Evolutionary conservation across 192 early-diverging fungal genomes (phyloP), one percentile per base, ranked within the genome.

Genomic region (Coemansia sp.): DNA sequence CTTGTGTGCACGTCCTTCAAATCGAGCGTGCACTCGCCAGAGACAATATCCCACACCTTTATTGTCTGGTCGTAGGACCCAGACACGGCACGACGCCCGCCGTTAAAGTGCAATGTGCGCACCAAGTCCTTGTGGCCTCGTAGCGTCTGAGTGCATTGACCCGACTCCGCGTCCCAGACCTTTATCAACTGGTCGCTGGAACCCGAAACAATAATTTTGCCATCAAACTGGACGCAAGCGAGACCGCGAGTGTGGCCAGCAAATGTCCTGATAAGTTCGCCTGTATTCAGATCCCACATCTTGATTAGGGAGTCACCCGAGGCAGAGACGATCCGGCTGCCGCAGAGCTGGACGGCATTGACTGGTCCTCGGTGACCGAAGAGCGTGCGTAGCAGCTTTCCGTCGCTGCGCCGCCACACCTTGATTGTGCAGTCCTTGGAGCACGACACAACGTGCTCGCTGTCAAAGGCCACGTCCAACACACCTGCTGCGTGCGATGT

Each of bases 1-100:
- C 93, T 95, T 5, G 88, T 87, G 73, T 97, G 95, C 12, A 89
- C 91, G 36, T 86, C 78, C 41, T 89, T 80, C 29, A 93, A 84
- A 72, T 93, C 88, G 53, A 92, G 61, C 34, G 93, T 72, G 59
- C 94, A 88, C 55, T 92, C 70, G 12, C 94, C 95, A 3, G 91
- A 89, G 12, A 84, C 76, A 50, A 92, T 78, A 75, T 99, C 94
- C 98, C 97, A 99, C 23, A 99, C 91, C 73, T 94, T 92, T 64
- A 99, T 91, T 1, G 91, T 89, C 69, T 97, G 89, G 77, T 99
- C 97, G 73, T 98, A 98, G 25, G 90, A 91, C 3, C 97, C 97
- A 37, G 89, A 91, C 2, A 98, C 94, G 57, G 97, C 90, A 38
- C 88, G 80, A 32, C 92, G 85, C 5, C 90, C 79, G 57, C 93